Percentiles rank a stretch among this genome's conserved stretches.
Conservation (phyloP, 441 rosid genomes). For the Adansonia grandidieri region DNA sequence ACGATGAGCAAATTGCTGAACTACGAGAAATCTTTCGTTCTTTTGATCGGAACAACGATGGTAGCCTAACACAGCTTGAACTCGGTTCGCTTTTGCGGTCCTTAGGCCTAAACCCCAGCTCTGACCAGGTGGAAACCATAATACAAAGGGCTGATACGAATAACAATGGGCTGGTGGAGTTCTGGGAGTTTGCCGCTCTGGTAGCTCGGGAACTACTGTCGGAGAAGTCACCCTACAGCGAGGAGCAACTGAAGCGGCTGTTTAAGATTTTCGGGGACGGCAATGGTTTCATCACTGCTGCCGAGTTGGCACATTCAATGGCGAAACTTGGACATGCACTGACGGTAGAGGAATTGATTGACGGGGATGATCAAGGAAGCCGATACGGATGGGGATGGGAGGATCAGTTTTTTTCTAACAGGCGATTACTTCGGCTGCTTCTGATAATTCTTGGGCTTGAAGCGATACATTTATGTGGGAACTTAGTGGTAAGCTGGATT, state of each 20-base stretch:
- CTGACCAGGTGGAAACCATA: conserved; percentile 66
- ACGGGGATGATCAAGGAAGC: conserved; percentile 92
- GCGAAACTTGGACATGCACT: conserved; percentile 83
- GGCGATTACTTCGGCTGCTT: conserved; percentile 87
- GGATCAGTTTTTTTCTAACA: conserved; percentile 42
- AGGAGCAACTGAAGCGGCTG: conserved; percentile 70
- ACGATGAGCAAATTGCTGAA: conserved; percentile 71
- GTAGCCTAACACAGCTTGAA: conserved; percentile 82
- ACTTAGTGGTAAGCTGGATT: background rate
- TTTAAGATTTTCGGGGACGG: conserved; percentile 86
- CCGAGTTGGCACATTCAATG: conserved; percentile 90
- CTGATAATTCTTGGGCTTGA: conserved; percentile 76
- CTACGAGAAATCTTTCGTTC: conserved; percentile 78
- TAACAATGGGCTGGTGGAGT: conserved; percentile 81
- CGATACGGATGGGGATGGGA: conserved; percentile 85
- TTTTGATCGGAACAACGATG: conserved; percentile 81
- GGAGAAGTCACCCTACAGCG: conserved; percentile 65
- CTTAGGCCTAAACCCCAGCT: conserved; percentile 67
- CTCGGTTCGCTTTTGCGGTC: conserved; percentile 80
- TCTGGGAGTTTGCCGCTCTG: conserved; percentile 72
- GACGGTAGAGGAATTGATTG: conserved; percentile 72
- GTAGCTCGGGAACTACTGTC: conserved; percentile 76
- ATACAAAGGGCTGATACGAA: conserved; percentile 72
- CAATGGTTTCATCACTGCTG: conserved; percentile 78
- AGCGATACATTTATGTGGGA: background rate